Percentiles rank a stretch among this genome's conserved stretches.
These are phyloP conservation scores for Stephanodiscus minutulus DNA, from an alignment of 108 stramenopile genomes.

Conservation along the genomic window DNA sequence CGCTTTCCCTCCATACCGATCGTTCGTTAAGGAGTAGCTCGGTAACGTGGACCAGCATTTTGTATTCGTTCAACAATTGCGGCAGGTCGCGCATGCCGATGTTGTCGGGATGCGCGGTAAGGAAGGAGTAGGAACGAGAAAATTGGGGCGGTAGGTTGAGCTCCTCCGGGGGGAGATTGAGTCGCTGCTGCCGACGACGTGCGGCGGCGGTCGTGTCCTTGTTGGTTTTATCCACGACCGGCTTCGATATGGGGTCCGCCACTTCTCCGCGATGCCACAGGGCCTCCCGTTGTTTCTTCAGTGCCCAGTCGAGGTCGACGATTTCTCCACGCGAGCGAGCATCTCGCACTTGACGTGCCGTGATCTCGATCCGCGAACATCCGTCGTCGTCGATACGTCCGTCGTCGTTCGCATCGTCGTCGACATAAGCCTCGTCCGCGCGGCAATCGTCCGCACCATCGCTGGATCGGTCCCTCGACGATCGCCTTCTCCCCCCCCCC, in stretches of 20 bases:
- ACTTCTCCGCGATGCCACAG: constrained; percentile 44
- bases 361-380: constrained; percentile 32
- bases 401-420: constrained; percentile 14
- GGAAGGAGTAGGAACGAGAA: constrained; percentile 67
- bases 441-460: constrained; percentile 6
- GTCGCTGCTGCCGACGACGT: background rate
- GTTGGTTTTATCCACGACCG: background rate
- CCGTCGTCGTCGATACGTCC: background rate
- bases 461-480: background rate
- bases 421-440: background rate
- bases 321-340: constrained; percentile 65
- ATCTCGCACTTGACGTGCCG: constrained; percentile 58
- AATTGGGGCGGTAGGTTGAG: constrained; percentile 54
- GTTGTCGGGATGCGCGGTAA: constrained; percentile 64
- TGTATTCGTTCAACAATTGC: constrained; percentile 70
- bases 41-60: constrained; percentile 71
- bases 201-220: background rate
- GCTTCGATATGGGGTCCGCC: constrained; percentile 9
- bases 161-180: constrained; percentile 21
- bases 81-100: constrained; percentile 73
- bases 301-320: constrained; percentile 75
- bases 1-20: constrained; percentile 33
- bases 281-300: constrained; percentile 31
- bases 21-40: constrained; percentile 72
- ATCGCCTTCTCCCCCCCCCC: constrained; percentile 13